Evolutionary conservation across 345 rosid genomes (phyloP).

Genomic region (Combretum micranthum): DNA sequence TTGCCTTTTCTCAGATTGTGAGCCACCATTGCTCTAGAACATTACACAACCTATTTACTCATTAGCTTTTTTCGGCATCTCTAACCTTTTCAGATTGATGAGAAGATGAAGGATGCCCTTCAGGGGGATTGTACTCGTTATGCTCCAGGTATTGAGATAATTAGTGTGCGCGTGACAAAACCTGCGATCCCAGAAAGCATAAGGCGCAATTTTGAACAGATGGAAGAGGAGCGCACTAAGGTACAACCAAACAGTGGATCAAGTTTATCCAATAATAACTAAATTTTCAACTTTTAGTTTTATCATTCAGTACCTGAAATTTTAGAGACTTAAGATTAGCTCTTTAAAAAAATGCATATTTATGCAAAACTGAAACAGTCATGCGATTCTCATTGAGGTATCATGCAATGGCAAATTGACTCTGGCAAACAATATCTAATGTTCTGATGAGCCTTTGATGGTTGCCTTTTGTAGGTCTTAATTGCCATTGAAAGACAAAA

Average conservation of each 20-base stretch:
- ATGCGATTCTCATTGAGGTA: neutral
- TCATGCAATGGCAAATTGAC: neutral
- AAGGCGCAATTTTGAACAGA: conserved; percentile 70
- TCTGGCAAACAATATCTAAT: neutral
- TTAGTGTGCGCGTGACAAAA: conserved; percentile 91
- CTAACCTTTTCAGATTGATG: conserved; percentile 59
- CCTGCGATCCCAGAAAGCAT: conserved; percentile 76
- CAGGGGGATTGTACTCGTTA: conserved; percentile 83
- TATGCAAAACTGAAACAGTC: neutral
- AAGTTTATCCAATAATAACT: too few species aligned
- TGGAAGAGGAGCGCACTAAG: conserved; percentile 97
- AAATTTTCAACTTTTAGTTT: too few species aligned
- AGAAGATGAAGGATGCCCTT: conserved; percentile 94
- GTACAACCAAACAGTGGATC: conserved; percentile 16
- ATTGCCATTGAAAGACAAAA: conserved; percentile 76
- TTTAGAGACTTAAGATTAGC: too few species aligned
- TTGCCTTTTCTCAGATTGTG: too few species aligned
- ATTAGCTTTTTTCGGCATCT: neutral
- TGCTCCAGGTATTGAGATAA: conserved; percentile 90
- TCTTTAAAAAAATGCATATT: neutral
- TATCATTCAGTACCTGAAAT: too few species aligned
- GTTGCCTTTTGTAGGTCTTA: conserved; percentile 45
- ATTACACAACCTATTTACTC: too few species aligned
- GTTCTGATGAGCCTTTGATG: neutral
- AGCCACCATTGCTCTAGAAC: too few species aligned